Percentiles rank a stretch among this genome's conserved stretches.
phyloP scores from a whole-genome alignment of 805 yeast species.

The Starmerella vaccinii region DNA sequence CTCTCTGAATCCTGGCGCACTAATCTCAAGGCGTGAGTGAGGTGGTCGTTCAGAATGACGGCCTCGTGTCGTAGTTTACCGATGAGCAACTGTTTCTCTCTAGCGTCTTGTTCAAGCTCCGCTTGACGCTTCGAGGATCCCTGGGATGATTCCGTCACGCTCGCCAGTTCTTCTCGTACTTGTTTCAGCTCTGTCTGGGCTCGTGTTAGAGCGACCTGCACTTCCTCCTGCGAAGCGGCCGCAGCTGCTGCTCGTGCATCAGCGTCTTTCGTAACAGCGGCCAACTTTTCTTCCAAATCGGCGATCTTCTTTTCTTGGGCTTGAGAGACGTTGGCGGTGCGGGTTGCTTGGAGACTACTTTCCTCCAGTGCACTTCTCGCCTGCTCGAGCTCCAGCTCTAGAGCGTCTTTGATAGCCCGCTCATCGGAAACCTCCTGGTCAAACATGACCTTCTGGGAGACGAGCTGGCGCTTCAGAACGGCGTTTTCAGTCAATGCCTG shows the following conservation, averaged over 20 bases:
- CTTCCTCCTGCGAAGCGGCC: not conserved
- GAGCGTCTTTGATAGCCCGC: constrained; percentile 7
- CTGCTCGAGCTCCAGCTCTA: constrained; percentile 27
- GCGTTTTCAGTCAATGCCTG: not conserved
- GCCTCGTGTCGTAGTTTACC: constrained; percentile 94
- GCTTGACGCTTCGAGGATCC: constrained; percentile 4
- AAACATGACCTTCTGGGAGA: constrained; percentile 19
- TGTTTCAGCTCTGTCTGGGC: constrained; percentile 6
- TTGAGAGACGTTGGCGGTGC: not conserved
- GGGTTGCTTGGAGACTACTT: not conserved
- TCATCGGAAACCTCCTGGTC: constrained; percentile 17
- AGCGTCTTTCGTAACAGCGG: not conserved
- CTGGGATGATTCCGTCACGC: constrained; percentile 3
- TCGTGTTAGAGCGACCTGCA: not conserved
- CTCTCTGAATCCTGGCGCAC: constrained; percentile 68
- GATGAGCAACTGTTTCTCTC: constrained; percentile 63
- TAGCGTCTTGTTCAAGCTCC: constrained; percentile 38
- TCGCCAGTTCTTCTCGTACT: constrained; percentile 1
- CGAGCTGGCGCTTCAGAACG: constrained; percentile 12
- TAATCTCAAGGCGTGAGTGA: constrained; percentile 83
- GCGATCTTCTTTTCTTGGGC: constrained; percentile 27
- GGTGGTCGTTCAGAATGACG: constrained; percentile 82
- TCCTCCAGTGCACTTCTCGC: constrained; percentile 28
- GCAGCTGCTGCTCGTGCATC: not conserved
- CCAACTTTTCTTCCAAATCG: constrained; percentile 27